phyloP scores from a whole-genome alignment of 2,329 filamentous ascomycete genomes.

The Hymenoscyphus salicellus region DNA sequence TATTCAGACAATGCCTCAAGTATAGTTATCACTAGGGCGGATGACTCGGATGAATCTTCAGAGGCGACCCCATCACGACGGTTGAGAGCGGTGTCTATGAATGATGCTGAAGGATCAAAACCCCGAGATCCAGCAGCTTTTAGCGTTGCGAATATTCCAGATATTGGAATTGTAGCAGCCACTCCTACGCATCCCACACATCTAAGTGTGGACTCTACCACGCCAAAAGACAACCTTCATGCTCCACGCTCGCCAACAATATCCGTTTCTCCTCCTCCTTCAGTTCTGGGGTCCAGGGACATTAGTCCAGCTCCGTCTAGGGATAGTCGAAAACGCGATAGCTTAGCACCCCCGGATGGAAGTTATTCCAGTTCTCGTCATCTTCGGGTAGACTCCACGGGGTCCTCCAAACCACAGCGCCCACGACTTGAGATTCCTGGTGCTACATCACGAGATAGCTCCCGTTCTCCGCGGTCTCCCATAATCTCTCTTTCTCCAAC shows the following conservation, averaged over 20 bases:
- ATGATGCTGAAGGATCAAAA: slow-evolving; percentile 25
- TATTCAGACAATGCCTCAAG: slow-evolving; percentile 36
- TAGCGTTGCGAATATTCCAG: slow-evolving; percentile 29
- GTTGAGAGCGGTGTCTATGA: slow-evolving; percentile 34
- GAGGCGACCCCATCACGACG: slow-evolving; percentile 20
- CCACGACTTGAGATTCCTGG: slow-evolving; percentile 32
- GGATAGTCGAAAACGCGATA: slow-evolving; percentile 34
- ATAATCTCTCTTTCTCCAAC: slow-evolving; percentile 31
- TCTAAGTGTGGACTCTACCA: slow-evolving; percentile 26
- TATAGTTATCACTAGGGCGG: slow-evolving; percentile 41
- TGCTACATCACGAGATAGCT: slow-evolving; percentile 31
- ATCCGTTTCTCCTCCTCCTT: slow-evolving; percentile 31
- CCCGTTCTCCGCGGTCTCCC: slow-evolving; percentile 18
- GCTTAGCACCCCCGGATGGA: slow-evolving; percentile 44
- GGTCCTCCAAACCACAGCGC: slow-evolving; percentile 23
- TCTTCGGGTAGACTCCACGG: slow-evolving; percentile 32
- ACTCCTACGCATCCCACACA: slow-evolving; percentile 40
- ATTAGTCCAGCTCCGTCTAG: slow-evolving; percentile 34
- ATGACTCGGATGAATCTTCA: slow-evolving; percentile 20
- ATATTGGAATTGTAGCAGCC: slow-evolving; percentile 38
- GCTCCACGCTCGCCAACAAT: slow-evolving; percentile 40
- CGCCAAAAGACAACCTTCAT: slow-evolving; percentile 24
- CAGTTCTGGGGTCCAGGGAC: slow-evolving; percentile 27
- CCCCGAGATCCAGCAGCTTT: slow-evolving; percentile 27
- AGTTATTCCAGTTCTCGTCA: slow-evolving; percentile 37